Base-by-base conservation (phyloP, 1,139 yeast genomes). In the Saccharomyces hybrid region DNA sequence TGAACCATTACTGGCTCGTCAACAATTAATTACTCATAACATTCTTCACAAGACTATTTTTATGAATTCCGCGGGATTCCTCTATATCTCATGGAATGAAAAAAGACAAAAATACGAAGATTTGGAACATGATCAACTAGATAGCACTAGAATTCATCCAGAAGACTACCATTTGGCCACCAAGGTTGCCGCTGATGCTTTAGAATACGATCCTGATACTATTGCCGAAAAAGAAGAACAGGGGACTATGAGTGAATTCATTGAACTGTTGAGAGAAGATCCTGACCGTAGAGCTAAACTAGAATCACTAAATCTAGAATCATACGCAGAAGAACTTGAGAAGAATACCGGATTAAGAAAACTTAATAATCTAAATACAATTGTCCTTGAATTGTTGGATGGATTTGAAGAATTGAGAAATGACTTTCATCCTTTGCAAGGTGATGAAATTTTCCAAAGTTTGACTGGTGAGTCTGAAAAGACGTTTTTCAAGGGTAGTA, bases 151-250 rank as follows among this genome's bases (percentile, higher is more conserved):
- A 73, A 90, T 95, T 49, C 99, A 93, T 65, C 99, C 99, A 3
- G 98, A 95, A 71, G 99, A 93, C 71, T 93, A 93, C 68, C 96
- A 88, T 57, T 78, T 93, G 63, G 98, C 98, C 1, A 82, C 95
- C 55, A 93, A 93, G 68, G 91, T 93, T 90, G 98, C 98, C 8
- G 95, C 96, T 2, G 99, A 93, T 75, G 98, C 99, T 1, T 77
- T 93, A 59, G 99, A 95, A 65, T 79, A 90, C 61, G 97, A 91
- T 65, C 99, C 95, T 65, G 98, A 91, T 71, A 96, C 91, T 63
- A 79, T 88, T 67, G 88, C 85, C 2, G 95, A 85, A 56, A 76
- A 85, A 57, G 95, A 88, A 62, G 77, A 67, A 31, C 70, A 77
- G 54, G 75, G 76, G 26, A 76, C 78, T 26, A 74, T 77, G 62